Base-by-base conservation (phyloP, 768 basidiomycete species). In the Mycena galopus region DNA sequence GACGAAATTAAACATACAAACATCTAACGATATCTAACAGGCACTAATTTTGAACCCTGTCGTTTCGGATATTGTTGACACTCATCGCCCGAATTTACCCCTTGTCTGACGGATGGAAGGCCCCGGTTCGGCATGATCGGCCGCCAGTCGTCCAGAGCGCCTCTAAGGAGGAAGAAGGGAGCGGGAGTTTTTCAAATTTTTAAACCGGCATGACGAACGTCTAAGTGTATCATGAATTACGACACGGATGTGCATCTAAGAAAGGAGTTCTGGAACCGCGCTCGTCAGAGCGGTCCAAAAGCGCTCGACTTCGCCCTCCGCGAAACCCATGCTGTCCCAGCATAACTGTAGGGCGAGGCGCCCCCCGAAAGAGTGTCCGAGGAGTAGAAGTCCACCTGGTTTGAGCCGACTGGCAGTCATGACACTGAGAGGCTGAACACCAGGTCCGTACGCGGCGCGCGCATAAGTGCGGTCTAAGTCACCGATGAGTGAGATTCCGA, bases 341-440 rank as follows among this genome's bases (percentile, higher is more conserved):
- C 78, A 82, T 29, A 82, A 55, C 57, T 82, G 79, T 65, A 93
- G 74, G 87, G 88, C 92, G 35, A 93, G 81, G 77, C 86, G 86
- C 21, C 87, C 88, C n/a, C 82, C 86, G 77, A 88, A 90, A 5
- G 89, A 89, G 77, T 90, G 89, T 21, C 88, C 88, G 42, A 93
- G 89, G 23, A 93, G 80, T 39, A 93, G 81, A 79, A 92, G 85
- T 3, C 88, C 91, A 4, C 90, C 88, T 1, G 86, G 79, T 9
- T 91, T 88, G 77, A 92, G 91, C 23, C 92, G 82, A 17, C 88
- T 90, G 25, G 91, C 92, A 3, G 92, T 92, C 25, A 89, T 91
- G 35, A 93, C 83, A 14, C 86, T 87, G 73, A 88, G 86, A n/a
- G 93, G 83, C 64, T 82, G 75, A 72, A 91, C 73, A 19, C 69